Evolutionary conservation across 805 yeast species (phyloP).

Genomic region (Wickerhamiella qilinensis): DNA sequence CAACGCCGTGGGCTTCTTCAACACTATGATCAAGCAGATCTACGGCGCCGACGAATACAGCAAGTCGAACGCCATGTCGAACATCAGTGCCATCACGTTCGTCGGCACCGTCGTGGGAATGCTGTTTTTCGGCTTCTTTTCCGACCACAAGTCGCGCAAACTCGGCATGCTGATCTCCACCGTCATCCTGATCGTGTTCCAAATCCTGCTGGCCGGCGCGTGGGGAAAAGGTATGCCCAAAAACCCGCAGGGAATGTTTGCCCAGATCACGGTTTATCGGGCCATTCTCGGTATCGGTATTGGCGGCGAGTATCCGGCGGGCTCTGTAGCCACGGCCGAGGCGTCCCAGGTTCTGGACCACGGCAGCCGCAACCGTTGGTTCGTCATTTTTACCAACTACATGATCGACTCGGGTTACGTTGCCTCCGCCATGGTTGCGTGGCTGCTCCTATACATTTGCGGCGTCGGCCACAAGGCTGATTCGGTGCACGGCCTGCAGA

Average conservation of each 20-base stretch:
- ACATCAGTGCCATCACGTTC: conserved; percentile 76
- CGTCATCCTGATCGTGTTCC: conserved; percentile 53
- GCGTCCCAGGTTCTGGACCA: conserved; percentile 62
- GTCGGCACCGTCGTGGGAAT: conserved; percentile 87
- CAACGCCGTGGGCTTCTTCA: conserved; percentile 64
- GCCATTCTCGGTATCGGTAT: conserved; percentile 81
- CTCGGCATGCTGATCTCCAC: conserved; percentile 72
- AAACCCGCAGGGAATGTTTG: conserved; percentile 57
- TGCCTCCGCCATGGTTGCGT: conserved; percentile 65
- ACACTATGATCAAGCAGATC: conserved; percentile 47
- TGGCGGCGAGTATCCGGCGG: conserved; percentile 91
- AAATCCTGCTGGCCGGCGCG: conserved; percentile 65
- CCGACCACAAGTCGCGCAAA: conserved; percentile 71
- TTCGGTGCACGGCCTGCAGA: conserved; percentile 41
- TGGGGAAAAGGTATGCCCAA: conserved; percentile 58
- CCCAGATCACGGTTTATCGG: conserved; percentile 70
- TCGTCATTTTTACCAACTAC: conserved; percentile 73
- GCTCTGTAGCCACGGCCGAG: conserved; percentile 87
- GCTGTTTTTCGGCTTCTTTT: conserved; percentile 59
- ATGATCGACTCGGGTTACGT: conserved; percentile 86
- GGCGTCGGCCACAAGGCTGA: conserved; percentile 20
- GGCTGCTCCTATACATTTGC: conserved; percentile 75
- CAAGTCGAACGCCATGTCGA: conserved; percentile 52
- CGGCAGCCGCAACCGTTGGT: conserved; percentile 81
- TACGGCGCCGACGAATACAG: conserved; percentile 46